These are phyloP conservation scores for Plasmodium knowlesi DNA, from an alignment of 169 alveolate genomes.

Conservation along the genomic window DNA sequence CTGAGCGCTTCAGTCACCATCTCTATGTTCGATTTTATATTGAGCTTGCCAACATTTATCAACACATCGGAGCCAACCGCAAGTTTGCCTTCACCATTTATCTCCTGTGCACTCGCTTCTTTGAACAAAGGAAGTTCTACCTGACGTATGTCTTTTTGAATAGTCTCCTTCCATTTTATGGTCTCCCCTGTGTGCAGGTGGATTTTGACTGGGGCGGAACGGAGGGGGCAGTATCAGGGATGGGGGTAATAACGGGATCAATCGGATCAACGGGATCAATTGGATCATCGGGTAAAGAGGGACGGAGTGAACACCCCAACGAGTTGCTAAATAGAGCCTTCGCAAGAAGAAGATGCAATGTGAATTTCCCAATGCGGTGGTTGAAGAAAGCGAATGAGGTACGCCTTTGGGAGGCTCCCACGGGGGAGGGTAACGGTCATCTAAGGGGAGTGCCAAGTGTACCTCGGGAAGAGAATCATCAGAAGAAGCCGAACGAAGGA, in stretches of 20 bases:
- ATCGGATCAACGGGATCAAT: background rate
- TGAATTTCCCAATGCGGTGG: conserved; percentile 27
- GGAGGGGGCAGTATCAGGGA: background rate
- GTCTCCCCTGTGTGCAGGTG: conserved; percentile 8
- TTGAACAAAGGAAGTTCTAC: conserved; percentile 7
- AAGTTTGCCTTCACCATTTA: conserved; percentile 59
- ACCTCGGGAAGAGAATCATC: background rate
- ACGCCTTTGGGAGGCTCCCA: background rate
- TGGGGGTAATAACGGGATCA: background rate
- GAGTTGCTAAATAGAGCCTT: background rate
- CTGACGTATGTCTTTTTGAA: conserved; percentile 36
- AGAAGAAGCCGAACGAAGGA: background rate
- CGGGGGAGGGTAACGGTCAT: background rate
- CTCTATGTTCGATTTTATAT: conserved; percentile 21
- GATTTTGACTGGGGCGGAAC: background rate
- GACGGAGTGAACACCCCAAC: background rate
- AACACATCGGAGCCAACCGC: conserved; percentile 44
- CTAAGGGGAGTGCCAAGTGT: background rate
- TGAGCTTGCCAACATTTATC: conserved; percentile 27
- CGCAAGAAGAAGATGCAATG: background rate
- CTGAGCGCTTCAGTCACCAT: conserved; percentile 1
- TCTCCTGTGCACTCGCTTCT: conserved; percentile 30
- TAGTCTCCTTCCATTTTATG: conserved; percentile 42
- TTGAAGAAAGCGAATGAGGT: background rate
- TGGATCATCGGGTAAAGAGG: background rate